Base-by-base conservation (phyloP, 2,329 filamentous ascomycete genomes). In the Trichoderma pleuroti region DNA sequence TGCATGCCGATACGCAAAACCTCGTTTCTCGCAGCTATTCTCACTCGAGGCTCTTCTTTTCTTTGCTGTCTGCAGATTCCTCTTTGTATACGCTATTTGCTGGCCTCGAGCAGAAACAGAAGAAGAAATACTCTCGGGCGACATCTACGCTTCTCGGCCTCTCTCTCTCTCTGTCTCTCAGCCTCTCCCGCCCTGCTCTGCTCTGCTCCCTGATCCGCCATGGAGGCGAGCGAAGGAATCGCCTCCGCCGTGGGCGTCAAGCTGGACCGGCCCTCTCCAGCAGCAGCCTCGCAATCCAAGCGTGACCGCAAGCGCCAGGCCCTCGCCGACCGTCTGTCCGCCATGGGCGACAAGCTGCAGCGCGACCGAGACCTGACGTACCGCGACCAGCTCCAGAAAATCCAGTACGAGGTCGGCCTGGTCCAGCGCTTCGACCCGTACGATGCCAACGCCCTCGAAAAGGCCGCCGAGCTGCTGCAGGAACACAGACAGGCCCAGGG, bases 341-440 rank as follows among this genome's bases (percentile, higher is more conserved):
- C 90, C 70, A 90, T 98, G 81, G 90, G 91, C 68, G 89, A 91
- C 68, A 90, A 90, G 74, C 95, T 97, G 81, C 88, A 90, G 73
- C 88, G 91, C 73, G 94, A 97, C 77, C 88, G 93, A 74, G 93
- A 97, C 80, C 85, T 88, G 73, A 90, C 93, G 76, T 98, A 97
- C 81, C 90, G 94, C 73, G 92, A 96, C 74, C 93, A 98, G 81
- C 87, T 98, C 2, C 91, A 96, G 77, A 93, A 93, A 74, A 89
- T 98, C n/a, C 94, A 98, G 82, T 90, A 93, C 74, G 94, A 97
- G 80, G 94, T 94, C 82, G 93, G 88, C 71, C 86, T 97, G 59
- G 93, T 97, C 74, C 90, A 93, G 80, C 90, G 92, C 75, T 92
- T 96, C 66, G 92, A 97, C 77, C 92, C 93, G 1, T 97, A 97